Evolutionary conservation across 2,329 filamentous ascomycete genomes (phyloP).

Genomic region (Neonectria hederae): DNA sequence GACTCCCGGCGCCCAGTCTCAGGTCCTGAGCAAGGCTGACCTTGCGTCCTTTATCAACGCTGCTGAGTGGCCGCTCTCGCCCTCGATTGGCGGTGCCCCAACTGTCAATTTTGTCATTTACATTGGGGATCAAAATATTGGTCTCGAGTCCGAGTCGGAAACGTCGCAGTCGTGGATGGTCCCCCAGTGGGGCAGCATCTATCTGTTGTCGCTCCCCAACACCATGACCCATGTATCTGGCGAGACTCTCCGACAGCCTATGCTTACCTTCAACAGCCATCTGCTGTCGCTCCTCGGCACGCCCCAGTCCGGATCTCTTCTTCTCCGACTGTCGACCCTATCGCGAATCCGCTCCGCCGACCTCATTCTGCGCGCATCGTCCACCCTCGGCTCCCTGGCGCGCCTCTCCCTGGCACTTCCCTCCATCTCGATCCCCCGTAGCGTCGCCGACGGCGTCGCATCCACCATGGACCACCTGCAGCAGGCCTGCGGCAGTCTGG

Average conservation of each 20-base stretch:
- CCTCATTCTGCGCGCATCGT: slow-evolving; percentile 87
- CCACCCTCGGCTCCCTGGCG: slow-evolving; percentile 91
- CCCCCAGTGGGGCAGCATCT: slow-evolving; percentile 89
- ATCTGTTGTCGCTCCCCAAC: slow-evolving; percentile 62
- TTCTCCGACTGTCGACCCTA: slow-evolving; percentile 84
- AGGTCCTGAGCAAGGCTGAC: slow-evolving; percentile 82
- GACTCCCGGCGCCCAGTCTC: slow-evolving; percentile 67
- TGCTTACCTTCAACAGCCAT: slow-evolving; percentile 92
- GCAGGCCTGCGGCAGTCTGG: slow-evolving; percentile 77
- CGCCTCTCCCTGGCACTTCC: slow-evolving; percentile 84
- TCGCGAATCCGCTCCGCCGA: slow-evolving; percentile 87
- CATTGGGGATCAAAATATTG: slow-evolving; percentile 80
- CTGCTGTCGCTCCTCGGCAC: slow-evolving; percentile 88
- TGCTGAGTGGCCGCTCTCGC: slow-evolving; percentile 95
- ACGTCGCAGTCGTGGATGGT: slow-evolving; percentile 82
- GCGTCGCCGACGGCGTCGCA: slow-evolving; percentile 85
- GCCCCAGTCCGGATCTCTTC: slow-evolving; percentile 83
- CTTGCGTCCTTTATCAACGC: slow-evolving; percentile 96
- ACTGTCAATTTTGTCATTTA: slow-evolving; percentile 97
- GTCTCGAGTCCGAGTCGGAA: slow-evolving; percentile 53
- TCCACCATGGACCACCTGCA: slow-evolving; percentile 82
- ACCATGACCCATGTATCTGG: slow-evolving; percentile 64
- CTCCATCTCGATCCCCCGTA: slow-evolving; percentile 89
- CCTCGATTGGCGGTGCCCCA: slow-evolving; percentile 90
- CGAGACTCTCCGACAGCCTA: slow-evolving; percentile 77